Conservation (phyloP, 169 alveolate genomes). For the Cryptosporidium sp. region DNA sequence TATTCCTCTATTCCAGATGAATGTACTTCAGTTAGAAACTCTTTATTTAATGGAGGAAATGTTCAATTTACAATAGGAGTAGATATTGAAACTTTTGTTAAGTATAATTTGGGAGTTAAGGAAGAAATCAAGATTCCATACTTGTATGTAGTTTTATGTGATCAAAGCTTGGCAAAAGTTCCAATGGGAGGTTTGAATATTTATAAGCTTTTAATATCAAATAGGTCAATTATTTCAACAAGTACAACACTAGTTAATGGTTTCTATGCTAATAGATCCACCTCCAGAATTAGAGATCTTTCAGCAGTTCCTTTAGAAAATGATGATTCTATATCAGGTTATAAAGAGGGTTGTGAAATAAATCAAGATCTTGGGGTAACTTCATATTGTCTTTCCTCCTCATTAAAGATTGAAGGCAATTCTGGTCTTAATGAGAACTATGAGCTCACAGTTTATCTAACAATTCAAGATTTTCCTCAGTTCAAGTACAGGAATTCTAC, state of each 20-base stretch:
- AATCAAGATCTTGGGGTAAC: not conserved
- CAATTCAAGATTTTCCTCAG: slow-evolving; percentile 1
- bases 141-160: slow-evolving; percentile 22
- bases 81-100: not conserved
- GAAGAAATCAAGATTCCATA: slow-evolving; percentile 44
- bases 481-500: not conserved
- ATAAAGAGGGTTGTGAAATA: slow-evolving; percentile 22
- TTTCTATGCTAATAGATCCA: slow-evolving; percentile 9
- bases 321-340: not conserved
- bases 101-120: not conserved
- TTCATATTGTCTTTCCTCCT: slow-evolving; percentile 50
- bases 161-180: slow-evolving; percentile 20
- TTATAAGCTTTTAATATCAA: slow-evolving; percentile 6
- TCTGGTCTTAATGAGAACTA: slow-evolving; percentile 3
- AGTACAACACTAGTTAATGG: slow-evolving; percentile 44
- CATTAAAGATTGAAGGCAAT: not conserved
- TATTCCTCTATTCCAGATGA: not conserved
- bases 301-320: not conserved
- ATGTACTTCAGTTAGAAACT: not conserved
- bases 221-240: not conserved
- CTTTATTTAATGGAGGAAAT: slow-evolving; percentile 1
- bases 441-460: slow-evolving; percentile 30
- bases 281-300: not conserved
- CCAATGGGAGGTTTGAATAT: slow-evolving; percentile 51
- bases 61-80: slow-evolving; percentile 43